Base-by-base conservation (phyloP, 2,329 filamentous ascomycete species). In the Epichloe gansuensis region DNA sequence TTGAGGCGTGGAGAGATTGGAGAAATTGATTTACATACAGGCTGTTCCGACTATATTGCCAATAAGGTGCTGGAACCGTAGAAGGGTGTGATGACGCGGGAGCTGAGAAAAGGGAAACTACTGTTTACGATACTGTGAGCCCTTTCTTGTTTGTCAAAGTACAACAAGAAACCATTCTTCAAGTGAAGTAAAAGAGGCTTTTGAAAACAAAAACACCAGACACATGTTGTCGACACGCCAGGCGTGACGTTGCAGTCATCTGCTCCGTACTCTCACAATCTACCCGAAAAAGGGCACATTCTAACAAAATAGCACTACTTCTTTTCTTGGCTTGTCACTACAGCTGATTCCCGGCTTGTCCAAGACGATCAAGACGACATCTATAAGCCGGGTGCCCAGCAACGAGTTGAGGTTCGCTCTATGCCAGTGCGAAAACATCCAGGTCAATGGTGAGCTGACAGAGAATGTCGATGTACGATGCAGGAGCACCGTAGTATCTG, bases 311-410 rank as follows among this genome's bases (percentile, higher is more conserved):
- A 21, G n/a, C 7, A 42, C n/a, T 39, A 39, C 37, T 39, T 39
- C 37, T 44, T 21, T 12, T 13, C 38, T 15, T 17, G 8, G 51
- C 51, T 75, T 78, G 74, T 78, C 69, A 73, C 75, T 76, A 76
- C 75, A 76, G 74, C 75, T 77, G 74, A 78, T 78, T 77, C 75
- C 75, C 74, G 72, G 65, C 69, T 68, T 73, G 59, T 78, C 75
- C 65, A 67, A 57, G 70, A 77, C 62, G 65, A 69, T 68, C 74
- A 77, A 75, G 69, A 77, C 75, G 75, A 74, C 67, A 64, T 74
- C 74, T 78, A 70, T 65, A 75, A 72, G 63, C 66, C 70, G 71
- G 73, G 75, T 73, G 75, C 75, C 74, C 74, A 78, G 75, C 74
- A 77, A 75, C 68, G 74, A 75, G 75, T 65, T 65, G 62, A 54